Percentiles rank a stretch among this genome's conserved stretches.
phyloP scores from a whole-genome alignment of 768 basidiomycete species.

The Rhodotorula kratochvilovae region DNA sequence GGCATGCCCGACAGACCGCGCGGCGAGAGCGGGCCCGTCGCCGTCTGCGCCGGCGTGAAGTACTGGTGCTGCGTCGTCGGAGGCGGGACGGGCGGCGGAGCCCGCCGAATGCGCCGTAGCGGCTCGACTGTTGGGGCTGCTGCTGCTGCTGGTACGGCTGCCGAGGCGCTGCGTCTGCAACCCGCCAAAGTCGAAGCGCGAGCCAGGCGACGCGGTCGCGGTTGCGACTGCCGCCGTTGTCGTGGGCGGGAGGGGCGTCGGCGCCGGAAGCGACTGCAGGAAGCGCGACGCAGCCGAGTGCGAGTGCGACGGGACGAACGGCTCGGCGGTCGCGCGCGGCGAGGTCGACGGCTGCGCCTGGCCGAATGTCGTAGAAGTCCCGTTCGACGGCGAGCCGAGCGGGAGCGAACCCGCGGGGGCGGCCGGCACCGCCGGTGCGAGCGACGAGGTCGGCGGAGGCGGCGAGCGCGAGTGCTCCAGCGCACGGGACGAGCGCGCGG shows the following conservation, averaged over 20 bases:
- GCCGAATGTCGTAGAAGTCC: neutral
- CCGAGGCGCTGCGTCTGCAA: neutral
- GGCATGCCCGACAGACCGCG: neutral
- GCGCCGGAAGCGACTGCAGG: slow-evolving; percentile 11
- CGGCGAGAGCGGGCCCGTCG: slow-evolving; percentile 1
- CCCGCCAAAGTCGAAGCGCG: neutral
- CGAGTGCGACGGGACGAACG: slow-evolving; percentile 15
- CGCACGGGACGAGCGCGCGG: neutral
- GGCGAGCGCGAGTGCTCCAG: slow-evolving; percentile 31
- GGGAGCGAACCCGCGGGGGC: neutral
- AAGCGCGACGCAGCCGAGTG: slow-evolving; percentile 28
- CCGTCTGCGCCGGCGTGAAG: neutral
- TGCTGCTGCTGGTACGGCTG: neutral
- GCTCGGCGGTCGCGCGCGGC: slow-evolving; percentile 26
- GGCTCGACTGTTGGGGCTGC: neutral
- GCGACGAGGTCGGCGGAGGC: neutral
- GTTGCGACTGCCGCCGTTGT: slow-evolving; percentile 10
- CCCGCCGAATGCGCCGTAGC: neutral
- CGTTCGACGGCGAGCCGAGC: neutral
- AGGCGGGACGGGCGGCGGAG: slow-evolving; percentile 14
- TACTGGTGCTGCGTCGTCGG: slow-evolving; percentile 18
- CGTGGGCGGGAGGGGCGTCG: slow-evolving; percentile 23
- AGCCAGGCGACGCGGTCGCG: slow-evolving; percentile 15
- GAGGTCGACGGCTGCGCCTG: neutral
- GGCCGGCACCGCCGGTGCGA: neutral